A percentile compares a stretch with the other conserved stretches of the same genome.
Evolutionary conservation across 257 asterid genomes (phyloP).

Genomic region (Fraxinus pennsylvanica): DNA sequence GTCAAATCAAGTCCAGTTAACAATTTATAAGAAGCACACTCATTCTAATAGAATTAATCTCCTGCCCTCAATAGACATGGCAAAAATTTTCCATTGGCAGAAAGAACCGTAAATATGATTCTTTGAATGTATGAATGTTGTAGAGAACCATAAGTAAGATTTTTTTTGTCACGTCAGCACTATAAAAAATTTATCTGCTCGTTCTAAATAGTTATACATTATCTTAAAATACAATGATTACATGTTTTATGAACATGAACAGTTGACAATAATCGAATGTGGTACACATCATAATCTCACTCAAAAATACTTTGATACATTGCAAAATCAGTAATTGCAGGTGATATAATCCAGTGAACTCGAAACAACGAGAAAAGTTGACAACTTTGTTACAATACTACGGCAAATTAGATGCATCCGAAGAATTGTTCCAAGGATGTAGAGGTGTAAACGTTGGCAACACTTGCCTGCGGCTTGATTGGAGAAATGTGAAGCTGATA

Average conservation of each 20-base stretch:
- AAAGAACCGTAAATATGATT: too few relatives aligned
- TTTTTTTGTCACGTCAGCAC: too few relatives aligned
- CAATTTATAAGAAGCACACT: too few relatives aligned
- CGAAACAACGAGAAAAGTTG: not conserved
- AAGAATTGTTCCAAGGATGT: constrained; percentile 80
- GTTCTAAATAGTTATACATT: not conserved
- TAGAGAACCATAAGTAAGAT: too few relatives aligned
- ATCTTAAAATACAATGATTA: not conserved
- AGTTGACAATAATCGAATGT: not conserved
- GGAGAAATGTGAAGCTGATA: constrained; percentile 79
- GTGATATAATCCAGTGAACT: constrained; percentile 5
- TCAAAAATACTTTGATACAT: not conserved
- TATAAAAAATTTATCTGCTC: too few relatives aligned
- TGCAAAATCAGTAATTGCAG: constrained; percentile 25
- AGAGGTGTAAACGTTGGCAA: constrained; percentile 62
- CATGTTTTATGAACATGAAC: not conserved
- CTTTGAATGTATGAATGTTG: too few relatives aligned
- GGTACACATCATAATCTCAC: not conserved
- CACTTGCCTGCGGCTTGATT: constrained; percentile 51
- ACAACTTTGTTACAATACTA: constrained; percentile 19
- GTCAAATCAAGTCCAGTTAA: too few relatives aligned
- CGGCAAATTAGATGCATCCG: constrained; percentile 48
- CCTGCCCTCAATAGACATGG: too few relatives aligned
- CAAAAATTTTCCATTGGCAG: too few relatives aligned
- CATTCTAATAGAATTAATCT: too few relatives aligned